Conservation (phyloP, 2,329 filamentous ascomycete species). For the Talaromyces sp. region DNA sequence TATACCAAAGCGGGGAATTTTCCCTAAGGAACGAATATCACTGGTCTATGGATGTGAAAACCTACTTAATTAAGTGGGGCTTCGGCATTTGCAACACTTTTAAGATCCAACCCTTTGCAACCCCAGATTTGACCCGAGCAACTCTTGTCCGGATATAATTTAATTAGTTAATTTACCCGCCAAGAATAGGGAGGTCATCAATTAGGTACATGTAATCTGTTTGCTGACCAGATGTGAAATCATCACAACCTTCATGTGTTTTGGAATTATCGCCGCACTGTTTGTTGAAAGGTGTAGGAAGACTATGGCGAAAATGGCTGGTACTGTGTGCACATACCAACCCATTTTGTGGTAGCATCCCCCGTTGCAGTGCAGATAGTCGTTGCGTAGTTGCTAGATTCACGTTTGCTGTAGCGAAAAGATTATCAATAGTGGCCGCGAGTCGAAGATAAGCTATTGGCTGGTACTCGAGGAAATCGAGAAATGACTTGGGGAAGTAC, state of each 20-base stretch:
- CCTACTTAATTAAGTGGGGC: no score
- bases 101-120: no score
- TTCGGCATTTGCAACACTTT: no score
- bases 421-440: neutral
- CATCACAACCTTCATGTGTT: neutral
- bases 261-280: neutral
- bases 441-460: neutral
- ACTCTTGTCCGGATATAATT: no score
- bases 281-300: neutral
- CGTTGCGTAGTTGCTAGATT: neutral
- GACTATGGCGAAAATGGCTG: neutral
- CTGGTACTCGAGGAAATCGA: neutral
- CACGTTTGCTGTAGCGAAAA: neutral
- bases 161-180: neutral
- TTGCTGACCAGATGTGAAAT: neutral
- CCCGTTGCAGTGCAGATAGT: neutral
- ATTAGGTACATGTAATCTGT: neutral
- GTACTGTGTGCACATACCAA: neutral
- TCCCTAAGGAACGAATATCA: no score
- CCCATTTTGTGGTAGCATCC: neutral
- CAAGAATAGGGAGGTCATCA: neutral
- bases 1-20: no score
- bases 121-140: no score
- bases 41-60: no score
- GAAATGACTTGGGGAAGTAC: neutral